Evolutionary conservation across 192 early-diverging fungal species (phyloP).

Genomic region (Umbelopsis sp.): DNA sequence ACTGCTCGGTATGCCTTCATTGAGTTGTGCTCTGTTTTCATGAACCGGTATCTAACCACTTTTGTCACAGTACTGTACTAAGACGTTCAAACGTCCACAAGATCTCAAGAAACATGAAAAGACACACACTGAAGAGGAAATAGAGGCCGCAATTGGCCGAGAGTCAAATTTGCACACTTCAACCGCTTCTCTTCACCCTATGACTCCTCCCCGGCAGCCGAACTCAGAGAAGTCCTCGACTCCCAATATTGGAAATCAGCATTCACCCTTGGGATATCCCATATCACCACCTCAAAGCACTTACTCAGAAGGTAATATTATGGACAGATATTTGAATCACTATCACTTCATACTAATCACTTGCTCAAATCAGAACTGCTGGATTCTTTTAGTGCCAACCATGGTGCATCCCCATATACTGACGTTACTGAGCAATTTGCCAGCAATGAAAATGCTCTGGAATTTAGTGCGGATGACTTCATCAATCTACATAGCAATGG

Average conservation of each 20-base stretch:
- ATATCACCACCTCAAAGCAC: conserved; percentile 37
- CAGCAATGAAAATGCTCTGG: conserved; percentile 1
- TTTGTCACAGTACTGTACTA: conserved; percentile 58
- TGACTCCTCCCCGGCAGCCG: conserved; percentile 22
- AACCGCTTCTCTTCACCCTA: conserved; percentile 6
- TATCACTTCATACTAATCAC: not conserved
- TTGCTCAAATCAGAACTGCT: not conserved
- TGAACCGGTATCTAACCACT: not conserved
- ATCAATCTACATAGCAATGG: not conserved
- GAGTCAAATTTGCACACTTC: not conserved
- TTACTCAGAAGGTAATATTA: conserved; percentile 30
- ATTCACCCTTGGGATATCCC: conserved; percentile 22
- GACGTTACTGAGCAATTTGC: conserved; percentile 26
- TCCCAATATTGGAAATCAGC: not conserved
- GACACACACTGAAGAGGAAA: conserved; percentile 63
- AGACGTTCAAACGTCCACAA: conserved; percentile 90
- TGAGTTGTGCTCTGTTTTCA: not conserved
- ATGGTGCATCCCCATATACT: conserved; percentile 9
- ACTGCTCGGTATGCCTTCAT: conserved; percentile 60
- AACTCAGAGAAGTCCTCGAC: not conserved
- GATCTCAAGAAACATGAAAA: conserved; percentile 93
- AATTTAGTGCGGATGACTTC: conserved; percentile 23
- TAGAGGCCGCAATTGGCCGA: not conserved
- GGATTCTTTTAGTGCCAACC: not conserved
- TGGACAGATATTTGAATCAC: not conserved